Evolutionary conservation across 345 rosid genomes (phyloP).

Genomic region (Eucalyptus pauciflora): DNA sequence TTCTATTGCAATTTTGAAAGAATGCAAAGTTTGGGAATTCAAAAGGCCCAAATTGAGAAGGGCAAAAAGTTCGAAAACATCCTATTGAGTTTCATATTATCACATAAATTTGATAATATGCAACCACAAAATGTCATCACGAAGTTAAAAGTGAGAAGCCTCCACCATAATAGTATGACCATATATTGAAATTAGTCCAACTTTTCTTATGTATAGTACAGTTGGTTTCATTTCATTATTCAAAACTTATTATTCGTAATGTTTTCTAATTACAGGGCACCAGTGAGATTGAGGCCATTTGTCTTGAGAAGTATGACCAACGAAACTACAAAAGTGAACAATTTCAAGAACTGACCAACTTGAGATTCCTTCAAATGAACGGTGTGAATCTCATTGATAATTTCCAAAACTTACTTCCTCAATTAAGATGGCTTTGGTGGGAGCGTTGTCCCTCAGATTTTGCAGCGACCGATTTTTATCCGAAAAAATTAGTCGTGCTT

Average conservation of each 20-base stretch:
- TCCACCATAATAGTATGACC: neutral
- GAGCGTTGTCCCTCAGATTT: too few species aligned
- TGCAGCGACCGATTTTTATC: too few species aligned
- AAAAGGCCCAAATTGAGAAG: too few species aligned
- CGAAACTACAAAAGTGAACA: neutral
- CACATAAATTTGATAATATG: neutral
- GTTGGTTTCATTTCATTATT: neutral
- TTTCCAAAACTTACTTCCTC: too few species aligned
- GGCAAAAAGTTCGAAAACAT: neutral
- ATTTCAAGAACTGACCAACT: too few species aligned
- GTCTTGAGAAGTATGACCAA: neutral
- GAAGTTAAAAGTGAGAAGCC: neutral
- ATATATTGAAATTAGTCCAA: neutral
- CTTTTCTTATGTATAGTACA: neutral
- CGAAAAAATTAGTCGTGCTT: too few species aligned
- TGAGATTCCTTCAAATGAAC: too few species aligned
- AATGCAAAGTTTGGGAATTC: too few species aligned
- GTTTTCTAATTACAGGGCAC: neutral
- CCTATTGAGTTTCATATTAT: neutral
- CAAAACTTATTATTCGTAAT: neutral
- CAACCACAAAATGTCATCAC: neutral
- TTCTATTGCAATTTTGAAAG: too few species aligned
- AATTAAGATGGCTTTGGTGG: too few species aligned
- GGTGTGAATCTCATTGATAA: too few species aligned
- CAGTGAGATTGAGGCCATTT: neutral